These are phyloP conservation scores for Crataegus laevigata DNA, from an alignment of 306 rosid species.

Conservation along the genomic window DNA sequence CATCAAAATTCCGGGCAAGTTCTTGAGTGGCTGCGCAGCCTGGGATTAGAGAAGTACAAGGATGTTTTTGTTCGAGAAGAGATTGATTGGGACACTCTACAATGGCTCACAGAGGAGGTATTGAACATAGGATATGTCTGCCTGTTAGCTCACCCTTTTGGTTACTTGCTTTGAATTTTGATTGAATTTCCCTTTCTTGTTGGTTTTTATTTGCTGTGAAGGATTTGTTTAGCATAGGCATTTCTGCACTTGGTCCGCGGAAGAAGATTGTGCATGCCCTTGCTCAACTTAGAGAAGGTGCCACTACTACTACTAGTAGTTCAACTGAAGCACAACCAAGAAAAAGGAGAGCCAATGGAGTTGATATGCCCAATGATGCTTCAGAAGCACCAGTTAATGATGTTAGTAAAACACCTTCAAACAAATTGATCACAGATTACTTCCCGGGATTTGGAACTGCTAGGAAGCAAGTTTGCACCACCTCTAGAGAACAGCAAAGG, in stretches of 20 bases:
- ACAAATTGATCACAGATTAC: conserved; percentile 81
- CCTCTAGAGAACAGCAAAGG: conserved; percentile 24
- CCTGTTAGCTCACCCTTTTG: background rate
- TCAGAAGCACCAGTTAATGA: conserved; percentile 34
- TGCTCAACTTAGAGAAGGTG: conserved; percentile 52
- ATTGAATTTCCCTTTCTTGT: background rate
- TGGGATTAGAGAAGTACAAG: conserved; percentile 63
- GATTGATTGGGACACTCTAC: conserved; percentile 72
- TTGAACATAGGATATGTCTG: background rate
- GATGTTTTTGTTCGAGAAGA: conserved; percentile 68
- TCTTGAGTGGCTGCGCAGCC: conserved; percentile 44
- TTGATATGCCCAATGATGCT: conserved; percentile 27
- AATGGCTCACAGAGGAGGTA: conserved; percentile 86
- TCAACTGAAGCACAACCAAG: conserved; percentile 26
- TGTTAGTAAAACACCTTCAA: conserved; percentile 41
- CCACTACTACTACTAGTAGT: conserved; percentile 5
- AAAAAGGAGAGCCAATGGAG: conserved; percentile 32
- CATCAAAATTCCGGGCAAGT: conserved; percentile 24
- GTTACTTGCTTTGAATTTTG: conserved; percentile 1
- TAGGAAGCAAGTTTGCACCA: conserved; percentile 40
- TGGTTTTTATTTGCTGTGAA: conserved; percentile 19
- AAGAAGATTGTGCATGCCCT: conserved; percentile 72
- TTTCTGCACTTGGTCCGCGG: conserved; percentile 83
- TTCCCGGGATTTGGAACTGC: conserved; percentile 51
- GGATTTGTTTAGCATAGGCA: conserved; percentile 78